Evolutionary conservation across 1,284 basidiomycete species (phyloP).

Genomic region (Ganoderma meredithae): DNA sequence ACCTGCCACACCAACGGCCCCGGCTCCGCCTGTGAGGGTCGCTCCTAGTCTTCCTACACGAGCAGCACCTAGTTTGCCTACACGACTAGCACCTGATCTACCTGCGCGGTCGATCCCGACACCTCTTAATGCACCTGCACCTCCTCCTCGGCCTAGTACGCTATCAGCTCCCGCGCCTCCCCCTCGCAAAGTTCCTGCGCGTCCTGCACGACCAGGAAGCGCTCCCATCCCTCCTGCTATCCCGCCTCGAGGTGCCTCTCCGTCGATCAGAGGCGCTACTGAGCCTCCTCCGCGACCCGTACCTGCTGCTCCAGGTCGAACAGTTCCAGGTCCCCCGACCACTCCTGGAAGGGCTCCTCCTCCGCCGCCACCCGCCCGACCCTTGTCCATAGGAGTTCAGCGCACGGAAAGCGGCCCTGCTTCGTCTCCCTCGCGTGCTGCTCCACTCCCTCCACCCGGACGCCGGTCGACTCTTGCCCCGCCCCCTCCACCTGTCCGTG

Average conservation of each 20-base stretch:
- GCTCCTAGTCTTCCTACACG: neutral
- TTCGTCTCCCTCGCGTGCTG: conserved; percentile 43
- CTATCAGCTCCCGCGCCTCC: conserved; percentile 46
- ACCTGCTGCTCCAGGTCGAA: conserved; percentile 44
- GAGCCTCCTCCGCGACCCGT: conserved; percentile 38
- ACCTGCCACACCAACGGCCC: conserved; percentile 35
- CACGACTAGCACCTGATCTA: conserved; percentile 35
- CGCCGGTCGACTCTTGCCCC: conserved; percentile 33
- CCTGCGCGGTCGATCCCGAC: conserved; percentile 33
- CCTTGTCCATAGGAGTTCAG: conserved; percentile 33
- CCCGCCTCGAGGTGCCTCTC: conserved; percentile 39
- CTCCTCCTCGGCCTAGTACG: conserved; percentile 39
- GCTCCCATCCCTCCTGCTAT: conserved; percentile 37
- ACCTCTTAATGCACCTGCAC: conserved; percentile 41
- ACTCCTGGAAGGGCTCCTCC: conserved; percentile 40
- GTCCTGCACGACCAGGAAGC: conserved; percentile 41
- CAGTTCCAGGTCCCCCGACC: conserved; percentile 46
- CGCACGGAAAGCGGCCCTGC: conserved; percentile 40
- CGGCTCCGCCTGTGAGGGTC: neutral
- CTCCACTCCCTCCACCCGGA: conserved; percentile 48
- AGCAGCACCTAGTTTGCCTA: conserved; percentile 35
- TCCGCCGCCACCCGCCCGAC: conserved; percentile 38
- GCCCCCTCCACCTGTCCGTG: conserved; percentile 40
- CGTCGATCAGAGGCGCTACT: conserved; percentile 32
- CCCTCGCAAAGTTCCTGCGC: conserved; percentile 41